phyloP scores from a whole-genome alignment of 352 stramenopile species.

The Peronosclerospora sorghi region DNA sequence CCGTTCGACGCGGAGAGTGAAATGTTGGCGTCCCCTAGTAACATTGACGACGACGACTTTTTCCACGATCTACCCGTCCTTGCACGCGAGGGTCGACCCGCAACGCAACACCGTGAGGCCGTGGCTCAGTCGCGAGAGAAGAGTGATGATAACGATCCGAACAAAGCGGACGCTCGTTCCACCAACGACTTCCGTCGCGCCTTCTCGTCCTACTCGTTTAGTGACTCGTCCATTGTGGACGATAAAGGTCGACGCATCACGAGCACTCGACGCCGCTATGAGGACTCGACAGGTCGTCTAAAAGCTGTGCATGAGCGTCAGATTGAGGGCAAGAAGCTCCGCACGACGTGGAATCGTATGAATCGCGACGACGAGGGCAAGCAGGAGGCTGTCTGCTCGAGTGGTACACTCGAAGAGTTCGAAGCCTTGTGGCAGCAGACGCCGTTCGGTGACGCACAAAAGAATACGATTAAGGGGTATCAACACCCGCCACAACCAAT shows the following conservation, averaged over 20 bases:
- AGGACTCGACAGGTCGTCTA: conserved; percentile 35
- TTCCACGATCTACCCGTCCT: conserved; percentile 7
- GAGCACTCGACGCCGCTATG: conserved; percentile 22
- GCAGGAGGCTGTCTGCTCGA: conserved; percentile 24
- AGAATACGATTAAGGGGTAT: conserved; percentile 11
- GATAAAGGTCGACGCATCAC: conserved; percentile 23
- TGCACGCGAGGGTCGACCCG: conserved; percentile 1
- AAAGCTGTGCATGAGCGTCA: conserved; percentile 16
- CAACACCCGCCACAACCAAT: too few species aligned
- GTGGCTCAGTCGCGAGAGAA: neutral
- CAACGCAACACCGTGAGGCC: neutral
- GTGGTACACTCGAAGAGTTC: conserved; percentile 34
- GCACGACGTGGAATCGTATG: conserved; percentile 23
- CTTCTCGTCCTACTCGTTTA: conserved; percentile 40
- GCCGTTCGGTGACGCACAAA: conserved; percentile 28
- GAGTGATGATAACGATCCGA: neutral
- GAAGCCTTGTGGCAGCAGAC: conserved; percentile 38
- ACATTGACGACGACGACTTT: conserved; percentile 4
- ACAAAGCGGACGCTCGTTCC: neutral
- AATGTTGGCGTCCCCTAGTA: neutral
- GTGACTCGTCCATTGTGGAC: conserved; percentile 18
- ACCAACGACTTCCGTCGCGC: neutral
- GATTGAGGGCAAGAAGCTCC: conserved; percentile 30
- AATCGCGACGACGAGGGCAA: conserved; percentile 21
- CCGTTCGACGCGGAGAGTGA: conserved; percentile 7